phyloP scores from a whole-genome alignment of 2,329 filamentous ascomycete species.

The Chrysoporthe puriensis region DNA sequence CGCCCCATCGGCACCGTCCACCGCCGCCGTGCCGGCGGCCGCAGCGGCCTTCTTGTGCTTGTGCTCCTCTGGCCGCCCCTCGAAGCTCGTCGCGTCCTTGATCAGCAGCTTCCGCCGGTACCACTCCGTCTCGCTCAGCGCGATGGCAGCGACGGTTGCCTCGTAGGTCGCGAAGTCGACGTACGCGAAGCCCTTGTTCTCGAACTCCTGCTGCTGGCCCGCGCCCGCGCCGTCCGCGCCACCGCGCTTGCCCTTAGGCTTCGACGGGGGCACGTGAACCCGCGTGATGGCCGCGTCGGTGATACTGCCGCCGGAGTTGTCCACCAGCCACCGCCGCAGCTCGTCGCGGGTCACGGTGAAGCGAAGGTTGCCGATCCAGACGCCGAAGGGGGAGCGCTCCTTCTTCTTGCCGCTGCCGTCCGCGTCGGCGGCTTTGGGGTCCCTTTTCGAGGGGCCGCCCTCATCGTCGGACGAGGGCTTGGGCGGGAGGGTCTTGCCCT shows the following conservation, averaged over 20 bases:
- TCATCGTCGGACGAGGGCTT: constrained; percentile 48
- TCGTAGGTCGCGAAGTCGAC: constrained; percentile 79
- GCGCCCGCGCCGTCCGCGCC: constrained; percentile 26
- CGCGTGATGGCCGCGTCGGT: constrained; percentile 76
- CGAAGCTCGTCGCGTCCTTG: constrained; percentile 88
- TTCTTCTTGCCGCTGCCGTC: constrained; percentile 50
- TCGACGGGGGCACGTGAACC: constrained; percentile 74
- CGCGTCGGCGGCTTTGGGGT: constrained; percentile 37
- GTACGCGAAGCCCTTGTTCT: constrained; percentile 96
- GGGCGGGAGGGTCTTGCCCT: constrained; percentile 65
- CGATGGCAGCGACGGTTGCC: constrained; percentile 77
- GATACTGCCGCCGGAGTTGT: constrained; percentile 68
- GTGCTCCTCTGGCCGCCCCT: constrained; percentile 72
- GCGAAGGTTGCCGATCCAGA: constrained; percentile 97
- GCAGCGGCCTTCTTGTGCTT: constrained; percentile 53
- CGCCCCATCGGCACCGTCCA: constrained; percentile 31
- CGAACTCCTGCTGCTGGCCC: constrained; percentile 36
- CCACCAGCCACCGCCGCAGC: constrained; percentile 78
- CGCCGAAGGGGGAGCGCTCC: constrained; percentile 75
- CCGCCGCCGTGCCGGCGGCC: constrained; percentile 32
- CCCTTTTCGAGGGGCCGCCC: constrained; percentile 40
- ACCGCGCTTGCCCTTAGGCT: constrained; percentile 37
- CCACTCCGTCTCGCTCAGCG: constrained; percentile 82
- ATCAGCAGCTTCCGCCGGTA: constrained; percentile 82
- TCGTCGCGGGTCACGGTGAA: constrained; percentile 77